These are phyloP conservation scores for Asterochloris erici DNA, from an alignment of 139 green algal genomes.

Conservation along the genomic window DNA sequence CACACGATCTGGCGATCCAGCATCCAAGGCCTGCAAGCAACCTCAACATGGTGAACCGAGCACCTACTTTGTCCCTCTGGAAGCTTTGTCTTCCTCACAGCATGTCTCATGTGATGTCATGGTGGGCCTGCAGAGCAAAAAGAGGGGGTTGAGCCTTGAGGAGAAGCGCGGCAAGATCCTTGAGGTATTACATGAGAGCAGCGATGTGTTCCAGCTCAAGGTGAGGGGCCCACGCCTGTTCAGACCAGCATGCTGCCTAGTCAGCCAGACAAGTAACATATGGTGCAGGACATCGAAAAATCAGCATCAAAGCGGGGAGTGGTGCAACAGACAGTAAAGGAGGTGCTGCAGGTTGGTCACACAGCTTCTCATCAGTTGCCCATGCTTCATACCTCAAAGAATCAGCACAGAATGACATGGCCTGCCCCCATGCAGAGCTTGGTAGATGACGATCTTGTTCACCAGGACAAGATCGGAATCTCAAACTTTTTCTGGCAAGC, in stretches of 20 bases:
- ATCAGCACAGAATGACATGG: too few relatives aligned
- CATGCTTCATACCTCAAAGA: background rate
- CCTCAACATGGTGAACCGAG: too few relatives aligned
- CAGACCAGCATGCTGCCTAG: background rate
- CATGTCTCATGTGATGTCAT: too few relatives aligned
- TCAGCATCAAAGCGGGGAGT: conserved; percentile 62
- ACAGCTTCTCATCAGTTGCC: background rate
- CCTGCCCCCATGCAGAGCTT: conserved; percentile 39
- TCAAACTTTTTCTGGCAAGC: conserved; percentile 78
- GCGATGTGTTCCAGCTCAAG: conserved; percentile 71
- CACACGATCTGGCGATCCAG: too few relatives aligned
- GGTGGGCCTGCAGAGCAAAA: conserved; percentile 37
- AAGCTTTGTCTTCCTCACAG: too few relatives aligned
- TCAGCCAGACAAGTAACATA: too few relatives aligned
- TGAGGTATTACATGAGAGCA: conserved; percentile 65
- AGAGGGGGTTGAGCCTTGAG: conserved; percentile 66
- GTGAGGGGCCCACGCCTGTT: conserved; percentile 3
- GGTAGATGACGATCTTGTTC: conserved; percentile 77
- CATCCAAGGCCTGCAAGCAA: too few relatives aligned
- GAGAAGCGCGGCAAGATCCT: conserved; percentile 68
- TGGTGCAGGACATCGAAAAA: conserved; percentile 73
- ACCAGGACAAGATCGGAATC: conserved; percentile 73
- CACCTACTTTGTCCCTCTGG: too few relatives aligned
- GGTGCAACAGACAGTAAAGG: conserved; percentile 71
- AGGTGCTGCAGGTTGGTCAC: conserved; percentile 57